Evolutionary conservation across 73 alveolate species (phyloP).

Genomic region (Paramecium sonneborni): DNA sequence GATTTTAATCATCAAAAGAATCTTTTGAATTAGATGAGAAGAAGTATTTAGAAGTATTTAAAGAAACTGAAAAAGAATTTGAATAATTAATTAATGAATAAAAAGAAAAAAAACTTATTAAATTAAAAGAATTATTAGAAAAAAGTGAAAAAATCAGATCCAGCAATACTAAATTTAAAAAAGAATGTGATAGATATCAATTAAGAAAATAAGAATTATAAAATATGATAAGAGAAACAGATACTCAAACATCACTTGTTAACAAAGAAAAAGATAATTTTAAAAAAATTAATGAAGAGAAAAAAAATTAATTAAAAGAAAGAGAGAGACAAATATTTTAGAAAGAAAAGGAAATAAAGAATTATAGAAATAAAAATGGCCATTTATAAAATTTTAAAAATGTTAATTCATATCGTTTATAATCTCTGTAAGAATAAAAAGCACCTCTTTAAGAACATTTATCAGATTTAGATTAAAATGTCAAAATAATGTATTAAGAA

Average conservation of each 20-base stretch:
- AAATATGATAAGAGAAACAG: conserved; percentile 43
- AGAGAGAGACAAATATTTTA: conserved; percentile 45
- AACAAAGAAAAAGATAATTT: conserved; percentile 61
- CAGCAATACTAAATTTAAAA: conserved; percentile 47
- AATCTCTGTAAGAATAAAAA: conserved; percentile 53
- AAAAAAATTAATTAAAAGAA: conserved; percentile 37
- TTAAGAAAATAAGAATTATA: conserved; percentile 60
- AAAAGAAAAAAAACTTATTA: conserved; percentile 24
- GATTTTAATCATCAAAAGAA: conserved; percentile 36
- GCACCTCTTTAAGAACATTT: conserved; percentile 41
- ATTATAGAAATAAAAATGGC: conserved; percentile 59
- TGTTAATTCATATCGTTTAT: conserved; percentile 38
- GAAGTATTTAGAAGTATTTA: conserved; percentile 1
- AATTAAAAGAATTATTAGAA: conserved; percentile 20
- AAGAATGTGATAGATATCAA: conserved; percentile 55
- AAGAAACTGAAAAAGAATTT: conserved; percentile 51
- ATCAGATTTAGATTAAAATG: conserved; percentile 59
- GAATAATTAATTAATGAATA: conserved; percentile 12
- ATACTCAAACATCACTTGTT: not conserved
- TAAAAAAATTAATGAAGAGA: not conserved
- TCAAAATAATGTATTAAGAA: conserved; percentile 62
- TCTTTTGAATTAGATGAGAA: conserved; percentile 24
- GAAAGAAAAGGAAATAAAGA: conserved; percentile 63
- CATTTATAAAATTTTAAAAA: conserved; percentile 62
- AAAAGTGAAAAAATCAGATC: conserved; percentile 63